Evolutionary conservation across 1,284 basidiomycete species (phyloP).

Genomic region (Irpex sp.): DNA sequence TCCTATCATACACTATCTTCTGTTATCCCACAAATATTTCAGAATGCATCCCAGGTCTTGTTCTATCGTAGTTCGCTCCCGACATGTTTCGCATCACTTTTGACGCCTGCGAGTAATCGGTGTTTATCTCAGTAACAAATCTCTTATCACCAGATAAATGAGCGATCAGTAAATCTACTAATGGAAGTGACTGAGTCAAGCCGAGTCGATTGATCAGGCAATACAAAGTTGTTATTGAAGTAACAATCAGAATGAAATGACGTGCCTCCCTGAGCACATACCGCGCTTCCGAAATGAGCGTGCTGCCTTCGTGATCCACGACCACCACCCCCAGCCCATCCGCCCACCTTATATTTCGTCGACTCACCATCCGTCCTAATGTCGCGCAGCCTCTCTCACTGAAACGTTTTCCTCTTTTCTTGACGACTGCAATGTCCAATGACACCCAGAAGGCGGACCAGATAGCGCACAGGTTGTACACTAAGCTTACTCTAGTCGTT

Average conservation of each 20-base stretch:
- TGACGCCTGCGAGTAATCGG: constrained; percentile 45
- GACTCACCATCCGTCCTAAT: constrained; percentile 23
- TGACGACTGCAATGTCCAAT: constrained; percentile 39
- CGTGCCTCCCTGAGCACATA: neutral
- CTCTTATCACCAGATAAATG: too few species aligned
- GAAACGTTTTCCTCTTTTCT: constrained; percentile 11
- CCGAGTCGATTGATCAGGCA: too few species aligned
- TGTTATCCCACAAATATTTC: too few species aligned
- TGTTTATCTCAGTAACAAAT: neutral
- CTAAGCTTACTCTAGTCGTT: constrained; percentile 71
- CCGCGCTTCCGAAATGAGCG: constrained; percentile 7
- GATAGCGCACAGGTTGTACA: constrained; percentile 76
- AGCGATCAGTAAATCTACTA: too few species aligned
- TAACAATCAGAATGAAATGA: neutral
- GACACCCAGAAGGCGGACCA: constrained; percentile 75
- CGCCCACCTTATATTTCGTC: constrained; percentile 4
- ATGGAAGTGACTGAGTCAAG: too few species aligned
- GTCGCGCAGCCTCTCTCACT: constrained; percentile 22
- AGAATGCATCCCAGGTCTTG: too few species aligned
- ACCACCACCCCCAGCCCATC: constrained; percentile 25
- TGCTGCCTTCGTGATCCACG: constrained; percentile 23
- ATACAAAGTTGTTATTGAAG: neutral
- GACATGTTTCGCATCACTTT: neutral
- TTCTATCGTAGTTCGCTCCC: neutral
- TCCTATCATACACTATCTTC: too few species aligned